Percentiles rank a stretch among this genome's conserved stretches.
These are phyloP conservation scores for Kodamaea neixiangensis DNA, from an alignment of 805 yeast genomes.

Conservation along the genomic window DNA sequence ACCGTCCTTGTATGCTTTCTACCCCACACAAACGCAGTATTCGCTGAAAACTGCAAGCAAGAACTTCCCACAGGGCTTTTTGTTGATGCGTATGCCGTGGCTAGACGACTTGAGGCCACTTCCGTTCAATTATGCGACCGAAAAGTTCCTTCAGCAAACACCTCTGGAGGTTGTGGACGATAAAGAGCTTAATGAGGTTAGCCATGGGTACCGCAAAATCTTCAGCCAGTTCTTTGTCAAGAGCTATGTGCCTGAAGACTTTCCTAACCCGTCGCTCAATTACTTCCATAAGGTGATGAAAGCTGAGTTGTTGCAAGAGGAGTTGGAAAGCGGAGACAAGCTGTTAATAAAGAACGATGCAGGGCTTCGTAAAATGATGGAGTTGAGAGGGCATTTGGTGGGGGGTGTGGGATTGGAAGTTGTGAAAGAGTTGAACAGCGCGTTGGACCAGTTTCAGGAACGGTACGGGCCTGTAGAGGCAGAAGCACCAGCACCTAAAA, in stretches of 20 bases:
- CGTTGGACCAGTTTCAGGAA: constrained; percentile 14
- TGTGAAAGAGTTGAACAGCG: constrained; percentile 15
- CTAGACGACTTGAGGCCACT: constrained; percentile 70
- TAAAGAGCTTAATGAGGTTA: constrained; percentile 22
- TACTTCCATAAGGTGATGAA: constrained; percentile 67
- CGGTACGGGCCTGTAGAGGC: constrained; percentile 30
- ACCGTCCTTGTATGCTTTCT: constrained; percentile 60
- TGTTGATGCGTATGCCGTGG: constrained; percentile 68
- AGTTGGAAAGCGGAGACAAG: constrained; percentile 17
- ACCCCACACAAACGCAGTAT: constrained; percentile 47
- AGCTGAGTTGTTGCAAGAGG: constrained; percentile 60
- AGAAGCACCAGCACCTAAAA: constrained; percentile 35
- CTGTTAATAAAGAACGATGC: constrained; percentile 23
- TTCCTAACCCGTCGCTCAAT: constrained; percentile 64
- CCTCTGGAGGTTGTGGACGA: constrained; percentile 16
- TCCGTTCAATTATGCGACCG: constrained; percentile 45
- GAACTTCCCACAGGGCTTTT: constrained; percentile 70
- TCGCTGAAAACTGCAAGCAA: constrained; percentile 19
- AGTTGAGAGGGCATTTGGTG: constrained; percentile 13
- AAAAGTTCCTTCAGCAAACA: constrained; percentile 11
- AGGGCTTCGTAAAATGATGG: constrained; percentile 17
- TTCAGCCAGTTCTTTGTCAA: constrained; percentile 44
- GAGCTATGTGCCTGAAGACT: constrained; percentile 57
- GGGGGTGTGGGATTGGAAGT: constrained; percentile 11
- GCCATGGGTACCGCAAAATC: constrained; percentile 24